Evolutionary conservation across 2,329 filamentous ascomycete genomes (phyloP).

Genomic region (Microdochium paspali): DNA sequence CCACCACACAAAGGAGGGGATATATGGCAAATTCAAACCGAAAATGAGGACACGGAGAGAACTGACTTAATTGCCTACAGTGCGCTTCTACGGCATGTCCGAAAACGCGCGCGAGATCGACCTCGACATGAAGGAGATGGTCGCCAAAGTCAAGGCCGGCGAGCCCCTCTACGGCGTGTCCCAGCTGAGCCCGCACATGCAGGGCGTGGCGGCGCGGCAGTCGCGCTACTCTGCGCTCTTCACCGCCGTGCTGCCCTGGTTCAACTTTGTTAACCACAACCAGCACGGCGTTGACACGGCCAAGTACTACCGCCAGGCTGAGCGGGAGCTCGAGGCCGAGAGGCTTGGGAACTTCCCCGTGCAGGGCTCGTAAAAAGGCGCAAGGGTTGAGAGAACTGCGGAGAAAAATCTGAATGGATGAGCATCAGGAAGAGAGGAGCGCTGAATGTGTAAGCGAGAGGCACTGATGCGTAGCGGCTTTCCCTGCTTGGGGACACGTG

Average conservation of each 20-base stretch:
- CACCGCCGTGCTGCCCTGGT: conserved; percentile 82
- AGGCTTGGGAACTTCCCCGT: conserved; percentile 17
- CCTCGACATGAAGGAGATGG: conserved; percentile 98
- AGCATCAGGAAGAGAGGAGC: too few relatives aligned
- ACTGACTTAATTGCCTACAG: too few relatives aligned
- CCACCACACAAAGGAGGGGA: too few relatives aligned
- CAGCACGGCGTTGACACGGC: conserved; percentile 95
- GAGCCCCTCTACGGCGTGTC: conserved; percentile 82
- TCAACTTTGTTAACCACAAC: conserved; percentile 96
- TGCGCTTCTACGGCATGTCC: conserved; percentile 89
- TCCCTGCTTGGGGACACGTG: too few relatives aligned
- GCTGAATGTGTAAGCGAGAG: too few relatives aligned
- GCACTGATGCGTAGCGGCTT: too few relatives aligned
- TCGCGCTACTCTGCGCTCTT: conserved; percentile 84
- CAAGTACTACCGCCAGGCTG: conserved; percentile 95
- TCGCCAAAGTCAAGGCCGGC: conserved; percentile 86
- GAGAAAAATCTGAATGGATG: too few relatives aligned
- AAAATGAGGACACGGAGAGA: too few relatives aligned
- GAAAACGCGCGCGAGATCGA: conserved; percentile 90
- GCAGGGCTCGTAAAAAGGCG: neutral
- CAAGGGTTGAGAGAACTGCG: too few relatives aligned
- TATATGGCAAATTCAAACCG: too few relatives aligned
- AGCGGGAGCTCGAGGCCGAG: conserved; percentile 85
- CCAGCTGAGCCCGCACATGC: conserved; percentile 74
- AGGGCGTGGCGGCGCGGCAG: conserved; percentile 86